phyloP scores from a whole-genome alignment of 202 grass and related monocot genomes.

The Elaeis oleifera region DNA sequence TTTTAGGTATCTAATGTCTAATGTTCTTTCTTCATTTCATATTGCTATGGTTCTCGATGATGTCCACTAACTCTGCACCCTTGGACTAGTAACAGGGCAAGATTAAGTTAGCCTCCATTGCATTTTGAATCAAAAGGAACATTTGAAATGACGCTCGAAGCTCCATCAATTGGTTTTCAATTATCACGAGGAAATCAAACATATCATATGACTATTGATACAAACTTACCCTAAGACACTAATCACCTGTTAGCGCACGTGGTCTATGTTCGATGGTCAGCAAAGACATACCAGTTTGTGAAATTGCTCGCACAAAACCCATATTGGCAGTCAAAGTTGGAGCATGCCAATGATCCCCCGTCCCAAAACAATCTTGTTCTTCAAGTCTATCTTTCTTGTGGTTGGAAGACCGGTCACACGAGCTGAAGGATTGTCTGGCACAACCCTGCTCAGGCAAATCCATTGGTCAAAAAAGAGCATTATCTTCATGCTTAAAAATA shows the following conservation, averaged over 20 bases:
- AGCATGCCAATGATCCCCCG: conserved; percentile 75
- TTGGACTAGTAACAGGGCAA: too few relatives aligned
- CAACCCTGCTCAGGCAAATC: conserved; percentile 33
- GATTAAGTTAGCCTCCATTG: too few relatives aligned
- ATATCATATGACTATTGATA: too few relatives aligned
- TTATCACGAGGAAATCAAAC: too few relatives aligned
- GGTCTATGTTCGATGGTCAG: conserved; percentile 70
- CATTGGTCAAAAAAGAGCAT: neutral
- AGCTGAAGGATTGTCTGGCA: conserved; percentile 60
- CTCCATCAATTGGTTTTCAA: too few relatives aligned
- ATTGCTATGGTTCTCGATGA: too few relatives aligned
- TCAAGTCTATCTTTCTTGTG: conserved; percentile 63
- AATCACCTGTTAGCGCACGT: conserved; percentile 59
- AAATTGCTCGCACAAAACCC: conserved; percentile 71
- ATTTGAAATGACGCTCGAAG: too few relatives aligned
- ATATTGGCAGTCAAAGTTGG: conserved; percentile 82
- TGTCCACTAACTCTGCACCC: too few relatives aligned
- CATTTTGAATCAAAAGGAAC: too few relatives aligned
- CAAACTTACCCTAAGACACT: neutral
- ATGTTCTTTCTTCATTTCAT: too few relatives aligned
- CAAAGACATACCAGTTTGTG: conserved; percentile 65
- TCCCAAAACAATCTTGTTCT: conserved; percentile 83
- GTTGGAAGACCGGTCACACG: conserved; percentile 69
- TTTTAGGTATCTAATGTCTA: too few relatives aligned
- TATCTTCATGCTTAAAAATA: too few relatives aligned